Conservation (phyloP, 73 alveolate species). For the Paramecium sonneborni region DNA sequence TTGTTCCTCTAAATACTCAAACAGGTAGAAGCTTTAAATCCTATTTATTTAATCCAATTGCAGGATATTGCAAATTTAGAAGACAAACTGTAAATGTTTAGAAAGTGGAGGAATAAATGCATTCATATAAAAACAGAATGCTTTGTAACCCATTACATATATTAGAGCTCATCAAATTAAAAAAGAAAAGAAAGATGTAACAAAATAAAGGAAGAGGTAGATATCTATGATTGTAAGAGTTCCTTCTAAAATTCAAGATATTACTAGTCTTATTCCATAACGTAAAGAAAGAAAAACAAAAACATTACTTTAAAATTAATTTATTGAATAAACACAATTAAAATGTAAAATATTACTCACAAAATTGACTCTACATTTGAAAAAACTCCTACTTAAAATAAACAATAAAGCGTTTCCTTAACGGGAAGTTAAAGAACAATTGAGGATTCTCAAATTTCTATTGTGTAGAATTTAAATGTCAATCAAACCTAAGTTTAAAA, state of each 20-base stretch:
- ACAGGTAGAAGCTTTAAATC: conserved; percentile 32
- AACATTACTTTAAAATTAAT: background rate
- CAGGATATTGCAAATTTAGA: background rate
- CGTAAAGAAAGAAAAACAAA: background rate
- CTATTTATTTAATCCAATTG: background rate
- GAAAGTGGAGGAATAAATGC: background rate
- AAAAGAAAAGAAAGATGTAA: background rate
- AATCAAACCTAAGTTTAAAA: background rate
- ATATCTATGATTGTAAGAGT: background rate
- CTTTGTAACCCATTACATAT: background rate
- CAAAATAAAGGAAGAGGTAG: background rate
- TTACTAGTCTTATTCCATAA: background rate
- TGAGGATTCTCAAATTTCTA: background rate
- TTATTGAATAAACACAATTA: background rate
- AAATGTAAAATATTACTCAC: background rate
- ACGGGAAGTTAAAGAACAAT: background rate
- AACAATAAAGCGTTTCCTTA: background rate
- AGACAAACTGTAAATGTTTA: background rate
- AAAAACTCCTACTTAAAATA: background rate
- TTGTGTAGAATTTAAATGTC: background rate
- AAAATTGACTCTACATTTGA: background rate
- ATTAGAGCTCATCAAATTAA: background rate
- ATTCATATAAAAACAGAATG: background rate
- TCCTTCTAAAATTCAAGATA: background rate
- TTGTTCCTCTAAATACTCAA: background rate